Base-by-base conservation (phyloP, 2,329 filamentous ascomycete genomes). In the Raffaelea ambrosiae region DNA sequence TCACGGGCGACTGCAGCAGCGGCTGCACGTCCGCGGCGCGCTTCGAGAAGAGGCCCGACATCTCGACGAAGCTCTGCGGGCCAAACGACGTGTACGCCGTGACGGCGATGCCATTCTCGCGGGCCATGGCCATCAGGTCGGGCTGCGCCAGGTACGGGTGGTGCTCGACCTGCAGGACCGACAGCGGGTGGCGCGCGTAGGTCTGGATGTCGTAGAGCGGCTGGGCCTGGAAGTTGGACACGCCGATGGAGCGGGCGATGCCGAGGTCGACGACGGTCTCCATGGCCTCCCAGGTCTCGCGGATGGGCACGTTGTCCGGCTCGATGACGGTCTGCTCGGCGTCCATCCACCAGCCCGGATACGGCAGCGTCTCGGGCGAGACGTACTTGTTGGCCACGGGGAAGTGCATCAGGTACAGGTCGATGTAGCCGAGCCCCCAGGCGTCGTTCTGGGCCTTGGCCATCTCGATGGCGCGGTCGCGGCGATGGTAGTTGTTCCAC, bases 81-180 rank as follows among this genome's bases (percentile, higher is more conserved):
- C 88, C 88, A 60, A 93, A 91, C 43, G 84, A 87, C 20, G 84
- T 88, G 74, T 93, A 94, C 44, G 86, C 88, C 3, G 87, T 93
- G 49, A 94, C 76, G 56, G 74, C 73, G 58, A 94, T 84, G 51
- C 80, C 79, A 68, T 88, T 76, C 46, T 71, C 68, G 70, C 84
- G 74, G 58, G 83, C 84, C 46, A 88, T 79, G 58, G 78, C 70
- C 58, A 93, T 64, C 45, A 94, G 77, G 47, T 81, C 75, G 50
- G 72, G 66, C 74, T 94, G 88, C 52, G 85, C 83, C 50, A 91
- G 79, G 76, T 90, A 93, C 22, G 88, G 88, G 75, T 94, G 88
- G 71, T 91, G 86, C 74, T 94, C 88, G 66, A 94, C 83, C 74
- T 94, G 88, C 51, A 93, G 81, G 38, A 84, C 82, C 35, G 86